These are phyloP conservation scores for Boletus fagicola DNA, from an alignment of 768 basidiomycete genomes.

Conservation along the genomic window DNA sequence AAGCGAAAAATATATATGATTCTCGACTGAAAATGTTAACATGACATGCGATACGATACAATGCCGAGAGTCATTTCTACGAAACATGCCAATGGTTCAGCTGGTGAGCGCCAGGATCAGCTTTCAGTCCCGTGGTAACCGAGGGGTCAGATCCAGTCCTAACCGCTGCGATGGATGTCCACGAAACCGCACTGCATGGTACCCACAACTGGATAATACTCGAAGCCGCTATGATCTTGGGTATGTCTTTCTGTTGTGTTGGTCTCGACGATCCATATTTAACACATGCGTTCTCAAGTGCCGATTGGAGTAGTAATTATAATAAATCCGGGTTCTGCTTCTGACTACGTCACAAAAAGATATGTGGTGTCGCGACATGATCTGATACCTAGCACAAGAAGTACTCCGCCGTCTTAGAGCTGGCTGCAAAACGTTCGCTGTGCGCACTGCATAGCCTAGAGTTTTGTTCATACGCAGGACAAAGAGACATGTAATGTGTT, in stretches of 20 bases:
- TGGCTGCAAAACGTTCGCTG: too few relatives aligned
- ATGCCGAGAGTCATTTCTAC: neutral
- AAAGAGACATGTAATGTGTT: too few relatives aligned
- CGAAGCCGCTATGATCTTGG: neutral
- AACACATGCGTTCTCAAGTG: too few relatives aligned
- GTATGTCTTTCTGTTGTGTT: neutral
- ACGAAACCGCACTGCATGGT: neutral
- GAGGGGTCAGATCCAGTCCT: neutral
- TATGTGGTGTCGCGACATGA: too few relatives aligned
- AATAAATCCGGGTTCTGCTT: neutral
- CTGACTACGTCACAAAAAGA: too few relatives aligned
- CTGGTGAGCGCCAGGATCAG: neutral
- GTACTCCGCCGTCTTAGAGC: too few relatives aligned
- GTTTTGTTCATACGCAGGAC: too few relatives aligned
- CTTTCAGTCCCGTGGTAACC: neutral
- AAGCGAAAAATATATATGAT: neutral
- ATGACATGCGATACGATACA: neutral
- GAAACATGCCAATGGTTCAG: neutral
- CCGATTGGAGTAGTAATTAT: neutral
- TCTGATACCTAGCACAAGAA: too few relatives aligned
- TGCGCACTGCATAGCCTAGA: too few relatives aligned
- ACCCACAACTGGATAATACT: neutral
- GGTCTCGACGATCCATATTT: neutral
- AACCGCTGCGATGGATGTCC: neutral
- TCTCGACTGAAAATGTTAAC: neutral